A percentile compares a stretch with the other conserved stretches of the same genome.
phyloP scores from a whole-genome alignment of 169 alveolate genomes.

The Perkinsus chesapeaki region DNA sequence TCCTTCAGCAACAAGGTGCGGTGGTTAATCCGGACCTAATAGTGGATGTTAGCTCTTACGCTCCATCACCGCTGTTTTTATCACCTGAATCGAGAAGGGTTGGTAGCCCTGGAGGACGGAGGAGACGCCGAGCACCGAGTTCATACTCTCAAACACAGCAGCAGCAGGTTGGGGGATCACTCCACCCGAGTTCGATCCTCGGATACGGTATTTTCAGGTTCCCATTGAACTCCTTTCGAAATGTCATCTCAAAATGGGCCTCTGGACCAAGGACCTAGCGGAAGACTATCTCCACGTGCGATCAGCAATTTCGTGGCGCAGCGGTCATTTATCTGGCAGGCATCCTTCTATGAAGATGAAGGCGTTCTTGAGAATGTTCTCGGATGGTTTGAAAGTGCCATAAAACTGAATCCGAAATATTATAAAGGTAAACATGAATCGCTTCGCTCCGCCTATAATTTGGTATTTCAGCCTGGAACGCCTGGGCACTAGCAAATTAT shows the following conservation, averaged over 20 bases:
- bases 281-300: slow-evolving; percentile 35
- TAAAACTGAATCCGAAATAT: slow-evolving; percentile 46
- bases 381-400: slow-evolving; percentile 48
- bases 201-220: background rate
- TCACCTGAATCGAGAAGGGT: background rate
- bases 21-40: background rate
- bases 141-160: background rate
- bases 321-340: background rate
- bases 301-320: background rate
- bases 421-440: slow-evolving; percentile 22
- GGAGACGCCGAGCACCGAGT: background rate
- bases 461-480: slow-evolving; percentile 61
- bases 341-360: slow-evolving; percentile 8
- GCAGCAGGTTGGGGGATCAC: background rate
- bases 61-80: background rate
- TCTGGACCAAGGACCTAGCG: slow-evolving; percentile 61
- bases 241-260: slow-evolving; percentile 57
- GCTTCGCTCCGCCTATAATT: background rate
- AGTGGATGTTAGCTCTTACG: background rate
- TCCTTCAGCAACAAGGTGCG: background rate
- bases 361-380: slow-evolving; percentile 40
- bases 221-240: slow-evolving; percentile 27
- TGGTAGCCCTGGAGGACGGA: background rate
- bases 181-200: background rate
- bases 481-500: slow-evolving; percentile 65